Evolutionary conservation across 331 rosid genomes (phyloP).

Genomic region (Ulmus americana): DNA sequence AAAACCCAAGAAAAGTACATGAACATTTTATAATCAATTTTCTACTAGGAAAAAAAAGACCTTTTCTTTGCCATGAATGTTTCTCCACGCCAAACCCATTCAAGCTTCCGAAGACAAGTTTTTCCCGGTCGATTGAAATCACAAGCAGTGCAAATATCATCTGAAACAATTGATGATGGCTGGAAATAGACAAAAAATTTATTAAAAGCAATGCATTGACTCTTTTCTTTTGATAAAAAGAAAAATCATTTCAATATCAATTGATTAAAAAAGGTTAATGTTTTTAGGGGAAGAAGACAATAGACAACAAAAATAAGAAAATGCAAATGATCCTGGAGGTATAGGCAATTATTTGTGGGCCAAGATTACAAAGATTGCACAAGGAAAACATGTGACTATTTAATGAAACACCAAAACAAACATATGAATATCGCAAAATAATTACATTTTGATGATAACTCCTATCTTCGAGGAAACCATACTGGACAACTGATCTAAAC

Average conservation of each 20-base stretch:
- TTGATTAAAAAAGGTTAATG: not conserved
- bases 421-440: too few relatives aligned
- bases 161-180: constrained; percentile 95
- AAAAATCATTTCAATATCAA: not conserved
- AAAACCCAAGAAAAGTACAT: constrained; percentile 8
- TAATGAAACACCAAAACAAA: too few relatives aligned
- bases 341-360: too few relatives aligned
- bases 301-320: constrained; percentile 3
- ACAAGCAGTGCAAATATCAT: constrained; percentile 97
- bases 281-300: not conserved
- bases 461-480: too few relatives aligned
- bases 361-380: not conserved
- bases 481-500: too few relatives aligned
- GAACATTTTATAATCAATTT: not conserved
- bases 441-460: too few relatives aligned
- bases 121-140: constrained; percentile 97
- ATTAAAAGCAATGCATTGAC: not conserved
- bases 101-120: constrained; percentile 91
- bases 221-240: not conserved
- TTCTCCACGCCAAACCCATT: constrained; percentile 99
- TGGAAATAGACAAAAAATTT: constrained; percentile 36
- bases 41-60: constrained; percentile 23
- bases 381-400: too few relatives aligned
- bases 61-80: constrained; percentile 79
- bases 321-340: not conserved